Conservation (phyloP, 2,329 filamentous ascomycete genomes). For the Paecilomyces sp. region DNA sequence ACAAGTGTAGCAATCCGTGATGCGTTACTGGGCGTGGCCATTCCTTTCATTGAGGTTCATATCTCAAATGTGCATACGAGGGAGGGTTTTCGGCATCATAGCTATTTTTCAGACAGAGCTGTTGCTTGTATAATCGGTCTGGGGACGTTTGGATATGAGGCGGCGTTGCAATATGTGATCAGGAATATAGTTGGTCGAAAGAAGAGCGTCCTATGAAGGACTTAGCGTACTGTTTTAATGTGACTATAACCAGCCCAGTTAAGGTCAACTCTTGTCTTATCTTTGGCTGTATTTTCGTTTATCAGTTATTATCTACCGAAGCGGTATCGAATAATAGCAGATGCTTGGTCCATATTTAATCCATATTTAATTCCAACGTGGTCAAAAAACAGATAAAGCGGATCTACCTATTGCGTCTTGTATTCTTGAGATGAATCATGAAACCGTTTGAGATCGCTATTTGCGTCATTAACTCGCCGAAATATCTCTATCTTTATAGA, state of each 20-base stretch:
- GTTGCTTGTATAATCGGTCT: constrained; percentile 65
- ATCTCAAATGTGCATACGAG: constrained; percentile 67
- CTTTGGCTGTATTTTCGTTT: too few species aligned
- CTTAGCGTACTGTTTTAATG: neutral
- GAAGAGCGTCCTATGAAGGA: neutral
- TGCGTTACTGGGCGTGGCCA: constrained; percentile 59
- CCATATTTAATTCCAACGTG: neutral
- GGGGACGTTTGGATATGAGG: constrained; percentile 55
- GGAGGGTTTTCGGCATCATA: constrained; percentile 62
- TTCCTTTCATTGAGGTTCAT: constrained; percentile 74
- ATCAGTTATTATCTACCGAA: too few species aligned
- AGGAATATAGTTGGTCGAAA: constrained; percentile 21
- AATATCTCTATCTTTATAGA: neutral
- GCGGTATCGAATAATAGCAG: too few species aligned
- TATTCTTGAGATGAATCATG: too few species aligned
- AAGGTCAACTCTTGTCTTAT: too few species aligned
- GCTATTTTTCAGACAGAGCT: constrained; percentile 69
- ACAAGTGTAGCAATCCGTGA: constrained; percentile 71
- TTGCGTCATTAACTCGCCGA: too few species aligned
- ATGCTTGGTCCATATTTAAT: too few species aligned
- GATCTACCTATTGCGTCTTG: too few species aligned
- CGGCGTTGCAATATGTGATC: constrained; percentile 49
- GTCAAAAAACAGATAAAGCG: too few species aligned
- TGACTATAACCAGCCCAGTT: too few species aligned
- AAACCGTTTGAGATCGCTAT: too few species aligned